phyloP scores from a whole-genome alignment of 1,284 basidiomycete genomes.

The Cutaneotrichosporon mucoides region DNA sequence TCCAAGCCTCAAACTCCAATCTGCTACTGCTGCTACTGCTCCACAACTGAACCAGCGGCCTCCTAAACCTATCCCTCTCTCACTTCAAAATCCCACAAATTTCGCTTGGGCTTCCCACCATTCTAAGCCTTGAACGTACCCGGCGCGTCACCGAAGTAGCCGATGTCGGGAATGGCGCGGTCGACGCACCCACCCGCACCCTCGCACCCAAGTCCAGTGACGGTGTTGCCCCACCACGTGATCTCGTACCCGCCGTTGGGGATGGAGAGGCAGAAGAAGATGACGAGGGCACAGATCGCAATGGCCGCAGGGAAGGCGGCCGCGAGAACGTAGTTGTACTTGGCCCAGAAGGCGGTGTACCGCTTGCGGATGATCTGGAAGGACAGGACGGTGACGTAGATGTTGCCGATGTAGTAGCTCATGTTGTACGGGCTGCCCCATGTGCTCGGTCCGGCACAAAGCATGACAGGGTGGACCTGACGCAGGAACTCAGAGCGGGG shows the following conservation, averaged over 20 bases:
- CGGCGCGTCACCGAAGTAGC: too few species aligned
- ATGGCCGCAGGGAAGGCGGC: constrained; percentile 46
- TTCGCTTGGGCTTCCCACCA: too few species aligned
- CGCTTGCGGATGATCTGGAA: constrained; percentile 33
- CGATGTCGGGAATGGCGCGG: too few species aligned
- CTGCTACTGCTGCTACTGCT: too few species aligned
- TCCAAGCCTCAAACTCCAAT: too few species aligned
- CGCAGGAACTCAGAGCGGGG: constrained; percentile 13
- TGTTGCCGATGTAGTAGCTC: constrained; percentile 35
- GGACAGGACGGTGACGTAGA: constrained; percentile 28
- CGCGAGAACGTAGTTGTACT: constrained; percentile 45
- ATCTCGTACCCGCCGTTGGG: constrained; percentile 19
- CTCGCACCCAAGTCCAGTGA: constrained; percentile 18
- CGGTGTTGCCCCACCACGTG: constrained; percentile 27
- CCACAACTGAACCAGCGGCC: too few species aligned
- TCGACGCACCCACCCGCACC: constrained; percentile 14
- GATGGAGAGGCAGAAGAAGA: constrained; percentile 34
- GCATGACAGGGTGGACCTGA: constrained; percentile 20
- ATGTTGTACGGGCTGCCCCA: constrained; percentile 33
- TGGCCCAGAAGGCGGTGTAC: constrained; percentile 40
- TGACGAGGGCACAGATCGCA: constrained; percentile 36
- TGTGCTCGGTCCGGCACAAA: constrained; percentile 9
- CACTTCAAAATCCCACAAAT: too few species aligned
- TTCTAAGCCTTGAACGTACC: too few species aligned
- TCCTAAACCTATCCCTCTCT: too few species aligned